Evolutionary conservation across 2,329 filamentous ascomycete genomes (phyloP).

Genomic region (Trematosphaeria pertusa): DNA sequence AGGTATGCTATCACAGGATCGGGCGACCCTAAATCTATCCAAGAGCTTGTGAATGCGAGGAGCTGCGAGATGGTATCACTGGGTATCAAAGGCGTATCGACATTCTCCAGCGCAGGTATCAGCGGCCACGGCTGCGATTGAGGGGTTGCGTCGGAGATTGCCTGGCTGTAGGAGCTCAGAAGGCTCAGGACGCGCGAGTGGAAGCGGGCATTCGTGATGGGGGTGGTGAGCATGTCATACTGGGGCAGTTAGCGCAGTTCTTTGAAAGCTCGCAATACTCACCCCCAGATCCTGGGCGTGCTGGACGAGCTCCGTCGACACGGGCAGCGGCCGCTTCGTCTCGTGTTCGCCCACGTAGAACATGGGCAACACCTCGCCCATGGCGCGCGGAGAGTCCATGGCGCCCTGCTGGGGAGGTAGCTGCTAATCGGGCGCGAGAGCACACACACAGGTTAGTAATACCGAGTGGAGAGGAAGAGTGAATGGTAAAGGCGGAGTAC

Average conservation of each 20-base stretch:
- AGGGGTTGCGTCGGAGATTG: constrained; percentile 52
- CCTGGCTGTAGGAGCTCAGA: constrained; percentile 62
- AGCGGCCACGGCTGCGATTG: constrained; percentile 53
- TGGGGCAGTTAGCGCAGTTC: constrained; percentile 46
- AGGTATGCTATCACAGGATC: constrained; percentile 85
- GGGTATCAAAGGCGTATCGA: constrained; percentile 78
- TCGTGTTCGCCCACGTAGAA: constrained; percentile 81
- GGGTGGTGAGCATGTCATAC: constrained; percentile 81
- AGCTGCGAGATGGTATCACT: constrained; percentile 73
- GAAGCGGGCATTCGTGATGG: constrained; percentile 78
- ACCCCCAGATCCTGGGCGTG: constrained; percentile 74
- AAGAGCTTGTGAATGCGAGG: constrained; percentile 81
- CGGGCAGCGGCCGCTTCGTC: constrained; percentile 64
- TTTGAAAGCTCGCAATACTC: too few relatives aligned
- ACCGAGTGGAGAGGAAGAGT: too few relatives aligned
- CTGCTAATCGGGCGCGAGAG: too few relatives aligned
- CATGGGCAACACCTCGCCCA: constrained; percentile 51
- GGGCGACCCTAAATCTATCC: constrained; percentile 87
- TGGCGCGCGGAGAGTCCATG: constrained; percentile 42
- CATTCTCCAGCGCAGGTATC: constrained; percentile 72
- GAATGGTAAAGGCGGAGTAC: too few relatives aligned
- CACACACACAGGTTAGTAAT: too few relatives aligned
- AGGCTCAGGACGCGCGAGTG: constrained; percentile 70
- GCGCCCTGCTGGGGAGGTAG: too few relatives aligned
- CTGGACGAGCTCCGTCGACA: constrained; percentile 69